These are phyloP conservation scores for Terfezia claveryi DNA, from an alignment of 495 filamentous ascomycete species.

Conservation along the genomic window DNA sequence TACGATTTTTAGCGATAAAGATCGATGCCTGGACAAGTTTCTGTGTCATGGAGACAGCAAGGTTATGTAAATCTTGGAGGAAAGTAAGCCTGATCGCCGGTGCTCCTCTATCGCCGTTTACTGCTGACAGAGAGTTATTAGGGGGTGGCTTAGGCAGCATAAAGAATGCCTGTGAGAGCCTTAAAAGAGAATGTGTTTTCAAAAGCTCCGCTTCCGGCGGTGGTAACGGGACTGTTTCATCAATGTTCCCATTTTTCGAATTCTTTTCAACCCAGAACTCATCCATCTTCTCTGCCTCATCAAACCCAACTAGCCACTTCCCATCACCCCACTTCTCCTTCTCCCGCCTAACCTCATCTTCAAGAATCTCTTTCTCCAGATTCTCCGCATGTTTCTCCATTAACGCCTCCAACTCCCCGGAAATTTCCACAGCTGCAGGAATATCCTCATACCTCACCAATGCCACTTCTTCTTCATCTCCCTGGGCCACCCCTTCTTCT, in stretches of 20 bases:
- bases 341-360: constrained; percentile 32
- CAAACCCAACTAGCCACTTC: constrained; percentile 32
- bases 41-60: constrained; percentile 41
- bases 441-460: constrained; percentile 24
- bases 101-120: constrained; percentile 16
- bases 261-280: constrained; percentile 3
- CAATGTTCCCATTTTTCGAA: neutral
- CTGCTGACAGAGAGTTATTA: neutral
- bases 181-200: neutral
- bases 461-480: constrained; percentile 10
- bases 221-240: neutral
- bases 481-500: constrained; percentile 11
- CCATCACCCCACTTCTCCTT: constrained; percentile 29
- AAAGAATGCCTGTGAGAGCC: neutral
- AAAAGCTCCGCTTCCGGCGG: neutral
- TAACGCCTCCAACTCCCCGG: constrained; percentile 4
- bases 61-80: constrained; percentile 49
- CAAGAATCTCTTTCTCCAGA: constrained; percentile 48
- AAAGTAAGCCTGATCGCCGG: constrained; percentile 47
- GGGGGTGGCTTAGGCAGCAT: neutral
- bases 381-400: constrained; percentile 32
- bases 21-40: constrained; percentile 44
- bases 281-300: constrained; percentile 24
- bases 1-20: constrained; percentile 40
- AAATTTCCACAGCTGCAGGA: constrained; percentile 53